Percentiles rank a stretch among this genome's conserved stretches.
phyloP scores from a whole-genome alignment of 257 asterid species.

The Solanum arcanum region DNA sequence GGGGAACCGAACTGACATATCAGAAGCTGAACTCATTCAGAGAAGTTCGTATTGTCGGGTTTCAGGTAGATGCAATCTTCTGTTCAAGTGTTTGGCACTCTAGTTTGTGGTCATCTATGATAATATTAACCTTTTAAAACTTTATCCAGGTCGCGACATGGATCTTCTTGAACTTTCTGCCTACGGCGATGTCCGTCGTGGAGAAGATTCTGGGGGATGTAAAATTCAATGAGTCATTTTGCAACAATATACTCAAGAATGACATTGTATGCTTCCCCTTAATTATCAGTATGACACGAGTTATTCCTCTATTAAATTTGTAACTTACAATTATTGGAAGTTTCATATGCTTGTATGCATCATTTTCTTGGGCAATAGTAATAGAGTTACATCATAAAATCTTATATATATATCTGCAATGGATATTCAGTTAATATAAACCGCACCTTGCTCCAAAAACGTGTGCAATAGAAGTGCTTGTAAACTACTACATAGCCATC shows the following conservation, averaged over 20 bases:
- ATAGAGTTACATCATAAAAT: not conserved
- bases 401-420: too few relatives aligned
- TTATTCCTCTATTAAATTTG: not conserved
- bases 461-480: too few relatives aligned
- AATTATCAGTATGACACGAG: not conserved
- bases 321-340: not conserved
- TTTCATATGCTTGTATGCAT: not conserved
- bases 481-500: too few relatives aligned
- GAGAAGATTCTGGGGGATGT: constrained; percentile 69
- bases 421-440: too few relatives aligned
- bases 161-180: constrained; percentile 92
- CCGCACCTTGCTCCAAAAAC: too few relatives aligned
- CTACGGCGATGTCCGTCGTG: constrained; percentile 67
- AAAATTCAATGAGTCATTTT: constrained; percentile 40
- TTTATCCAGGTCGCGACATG: constrained; percentile 62
- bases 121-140: not conserved
- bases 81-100: not conserved
- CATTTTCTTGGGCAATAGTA: not conserved
- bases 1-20: constrained; percentile 78
- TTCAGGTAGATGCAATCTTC: constrained; percentile 3
- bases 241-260: not conserved
- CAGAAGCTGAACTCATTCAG: constrained; percentile 73
- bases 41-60: constrained; percentile 86
- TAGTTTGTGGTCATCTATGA: not conserved
- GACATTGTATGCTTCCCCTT: not conserved